Evolutionary conservation across 2,329 filamentous ascomycete species (phyloP), one percentile per base, ranked within the genome.

Genomic region (Phaeophleospora eucalypticola): DNA sequence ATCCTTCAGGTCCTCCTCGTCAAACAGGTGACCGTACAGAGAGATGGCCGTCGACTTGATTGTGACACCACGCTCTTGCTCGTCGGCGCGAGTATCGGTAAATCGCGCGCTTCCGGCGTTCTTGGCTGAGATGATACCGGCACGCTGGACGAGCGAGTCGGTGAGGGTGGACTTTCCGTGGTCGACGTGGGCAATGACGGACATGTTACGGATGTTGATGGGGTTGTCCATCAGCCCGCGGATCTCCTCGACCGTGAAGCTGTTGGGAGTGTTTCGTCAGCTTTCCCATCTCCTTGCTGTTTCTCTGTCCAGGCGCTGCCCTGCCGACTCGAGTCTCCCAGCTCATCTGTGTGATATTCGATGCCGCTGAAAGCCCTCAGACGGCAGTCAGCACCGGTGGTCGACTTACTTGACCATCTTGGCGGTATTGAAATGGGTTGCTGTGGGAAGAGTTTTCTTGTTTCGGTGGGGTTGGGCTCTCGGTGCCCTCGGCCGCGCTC

Each of bases 41-140:
- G 94, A 97, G 79, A 98, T 98, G 76, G 94, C 93, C 57, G 93
- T 98, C 49, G 93, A 98, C 86, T 98, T 98, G 85, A 98, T 98
- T 66, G 93, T 98, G 69, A 98, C 96, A 84, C 93, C 89, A 85
- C 93, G 90, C 74, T 98, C 93, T 80, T 98, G 93, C 76, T 98
- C 93, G 73, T 98, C 93, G 61, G 86, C 78, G 77, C 93, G 87
- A 58, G 93, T 98, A 77, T 98, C 93, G 67, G 90, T 98, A 72
- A 91, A 94, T 75, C 93, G 86, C 62, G 86, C 84, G 72, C 95
- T 89, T 76, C 93, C 93, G 66, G 93, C 93, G 80, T 97, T 97
- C 67, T 89, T 89, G 65, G 89, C 87, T 65, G 93, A 97, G 72
- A 98, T 96, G 71, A 98, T 98, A 91, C 93, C 93, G 69, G 91